A percentile compares a stretch with the other conserved stretches of the same genome.
Conservation (phyloP, 768 basidiomycete genomes). For the Cystobasidiopsis lactophilus region DNA sequence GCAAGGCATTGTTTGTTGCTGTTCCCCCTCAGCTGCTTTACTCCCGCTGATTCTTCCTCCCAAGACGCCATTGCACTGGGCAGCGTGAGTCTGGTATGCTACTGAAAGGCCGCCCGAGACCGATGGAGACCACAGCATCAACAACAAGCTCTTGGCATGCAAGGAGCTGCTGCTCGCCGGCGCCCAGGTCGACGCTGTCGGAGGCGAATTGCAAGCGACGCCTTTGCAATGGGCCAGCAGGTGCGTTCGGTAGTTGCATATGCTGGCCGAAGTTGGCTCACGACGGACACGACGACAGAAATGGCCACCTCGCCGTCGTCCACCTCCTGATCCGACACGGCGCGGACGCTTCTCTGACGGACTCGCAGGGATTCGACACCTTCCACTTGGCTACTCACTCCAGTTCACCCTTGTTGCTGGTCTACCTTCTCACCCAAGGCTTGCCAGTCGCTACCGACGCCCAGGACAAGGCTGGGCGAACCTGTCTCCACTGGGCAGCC, state of each 20-base stretch:
- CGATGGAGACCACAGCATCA: conserved; percentile 31
- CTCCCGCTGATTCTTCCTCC: conserved; percentile 33
- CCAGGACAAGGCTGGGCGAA: conserved; percentile 64
- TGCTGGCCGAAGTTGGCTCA: too few species aligned
- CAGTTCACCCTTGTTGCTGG: conserved; percentile 75
- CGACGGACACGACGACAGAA: conserved; percentile 27
- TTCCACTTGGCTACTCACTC: conserved; percentile 84
- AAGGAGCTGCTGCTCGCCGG: conserved; percentile 72
- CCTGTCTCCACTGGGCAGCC: conserved; percentile 93
- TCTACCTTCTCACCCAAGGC: conserved; percentile 66
- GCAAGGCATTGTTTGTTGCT: conserved; percentile 13
- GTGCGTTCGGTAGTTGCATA: conserved; percentile 16
- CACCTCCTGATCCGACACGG: conserved; percentile 72
- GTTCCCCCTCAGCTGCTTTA: background rate
- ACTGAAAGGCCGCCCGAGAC: too few species aligned
- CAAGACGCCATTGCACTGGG: conserved; percentile 80
- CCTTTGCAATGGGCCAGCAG: conserved; percentile 94
- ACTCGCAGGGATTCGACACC: conserved; percentile 88
- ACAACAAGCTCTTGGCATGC: conserved; percentile 75
- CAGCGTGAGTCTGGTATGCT: conserved; percentile 30
- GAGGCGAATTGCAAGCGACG: conserved; percentile 81
- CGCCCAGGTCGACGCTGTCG: conserved; percentile 79
- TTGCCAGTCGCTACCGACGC: conserved; percentile 72
- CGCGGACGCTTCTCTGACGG: conserved; percentile 75
- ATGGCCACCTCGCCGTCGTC: conserved; percentile 86